Evolutionary conservation across 176 grass and related monocot species (phyloP).

Genomic region (Oryza rufipogon): DNA sequence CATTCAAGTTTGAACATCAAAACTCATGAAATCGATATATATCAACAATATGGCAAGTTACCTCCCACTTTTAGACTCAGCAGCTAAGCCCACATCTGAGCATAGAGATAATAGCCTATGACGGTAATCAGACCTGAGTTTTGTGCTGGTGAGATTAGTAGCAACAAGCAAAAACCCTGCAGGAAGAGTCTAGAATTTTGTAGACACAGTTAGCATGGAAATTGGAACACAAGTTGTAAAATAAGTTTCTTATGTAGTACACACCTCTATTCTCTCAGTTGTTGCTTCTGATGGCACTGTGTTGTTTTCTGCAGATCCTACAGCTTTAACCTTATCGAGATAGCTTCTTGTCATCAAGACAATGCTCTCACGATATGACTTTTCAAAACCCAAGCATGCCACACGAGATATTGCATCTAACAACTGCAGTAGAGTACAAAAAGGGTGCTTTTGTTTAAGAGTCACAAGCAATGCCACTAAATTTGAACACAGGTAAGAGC

Average conservation of each 20-base stretch:
- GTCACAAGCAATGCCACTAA: conserved; percentile 14
- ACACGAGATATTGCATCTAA: conserved; percentile 97
- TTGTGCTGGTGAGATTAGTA: conserved; percentile 82
- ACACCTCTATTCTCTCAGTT: conserved; percentile 87
- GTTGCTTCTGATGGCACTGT: conserved; percentile 74
- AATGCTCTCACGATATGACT: conserved; percentile 96
- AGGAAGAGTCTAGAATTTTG: conserved; percentile 91
- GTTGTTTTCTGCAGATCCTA: conserved; percentile 69
- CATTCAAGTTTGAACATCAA: conserved; percentile 32
- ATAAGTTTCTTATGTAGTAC: conserved; percentile 34
- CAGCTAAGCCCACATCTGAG: conserved; percentile 97
- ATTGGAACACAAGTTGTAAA: conserved; percentile 30
- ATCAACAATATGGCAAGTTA: conserved; percentile 45
- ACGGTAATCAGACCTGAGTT: conserved; percentile 92
- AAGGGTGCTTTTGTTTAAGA: conserved; percentile 30
- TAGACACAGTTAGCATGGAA: conserved; percentile 63
- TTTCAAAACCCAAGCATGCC: conserved; percentile 98
- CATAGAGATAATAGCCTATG: conserved; percentile 93
- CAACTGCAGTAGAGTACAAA: conserved; percentile 57
- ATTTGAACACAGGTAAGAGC: background rate
- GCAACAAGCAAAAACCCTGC: conserved; percentile 94
- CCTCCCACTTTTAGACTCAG: conserved; percentile 97
- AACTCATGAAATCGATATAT: conserved; percentile 14
- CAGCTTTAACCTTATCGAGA: conserved; percentile 91
- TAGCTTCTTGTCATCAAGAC: conserved; percentile 99